phyloP scores from a whole-genome alignment of 116 monocot genomes.

The Trichopus zeylanicus region DNA sequence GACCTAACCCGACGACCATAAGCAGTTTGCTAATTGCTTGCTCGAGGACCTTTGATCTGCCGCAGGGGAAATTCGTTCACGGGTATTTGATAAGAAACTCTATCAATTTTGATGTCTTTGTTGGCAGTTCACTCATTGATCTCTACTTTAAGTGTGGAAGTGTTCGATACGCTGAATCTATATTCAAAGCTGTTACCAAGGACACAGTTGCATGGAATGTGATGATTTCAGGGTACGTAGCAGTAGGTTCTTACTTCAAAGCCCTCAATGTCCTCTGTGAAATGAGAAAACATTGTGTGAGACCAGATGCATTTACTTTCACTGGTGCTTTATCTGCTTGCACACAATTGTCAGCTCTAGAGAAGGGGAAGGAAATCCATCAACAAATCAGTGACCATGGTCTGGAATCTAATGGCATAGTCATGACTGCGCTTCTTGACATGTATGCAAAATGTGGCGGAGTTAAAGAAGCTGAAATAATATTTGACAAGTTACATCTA shows the following conservation, averaged over 20 bases:
- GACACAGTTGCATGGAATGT: conserved; percentile 59
- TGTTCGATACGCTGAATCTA: conserved; percentile 25
- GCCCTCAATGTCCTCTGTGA: conserved; percentile 29
- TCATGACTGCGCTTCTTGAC: conserved; percentile 43
- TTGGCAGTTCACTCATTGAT: conserved; percentile 40
- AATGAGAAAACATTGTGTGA: conserved; percentile 28
- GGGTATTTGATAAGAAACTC: conserved; percentile 35
- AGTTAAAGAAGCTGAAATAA: conserved; percentile 19
- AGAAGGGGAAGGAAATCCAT: conserved; percentile 45
- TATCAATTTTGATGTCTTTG: conserved; percentile 41
- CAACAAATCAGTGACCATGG: conserved; percentile 12
- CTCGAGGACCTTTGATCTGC: conserved; percentile 27
- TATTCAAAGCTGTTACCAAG: conserved; percentile 30
- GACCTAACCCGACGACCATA: conserved; percentile 44
- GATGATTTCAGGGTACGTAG: conserved; percentile 56
- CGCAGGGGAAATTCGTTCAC: conserved; percentile 51
- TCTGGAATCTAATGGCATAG: conserved; percentile 30
- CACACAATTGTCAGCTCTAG: conserved; percentile 51
- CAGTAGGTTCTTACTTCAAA: conserved; percentile 26
- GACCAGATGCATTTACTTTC: conserved; percentile 41
- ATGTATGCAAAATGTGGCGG: conserved; percentile 52
- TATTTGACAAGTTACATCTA: conserved; percentile 23
- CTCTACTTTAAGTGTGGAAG: conserved; percentile 58
- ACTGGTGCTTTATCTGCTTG: conserved; percentile 53
- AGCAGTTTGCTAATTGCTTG: conserved; percentile 53